Conservation (phyloP, 75 land plant species). For the Adiantum capillusveneris region DNA sequence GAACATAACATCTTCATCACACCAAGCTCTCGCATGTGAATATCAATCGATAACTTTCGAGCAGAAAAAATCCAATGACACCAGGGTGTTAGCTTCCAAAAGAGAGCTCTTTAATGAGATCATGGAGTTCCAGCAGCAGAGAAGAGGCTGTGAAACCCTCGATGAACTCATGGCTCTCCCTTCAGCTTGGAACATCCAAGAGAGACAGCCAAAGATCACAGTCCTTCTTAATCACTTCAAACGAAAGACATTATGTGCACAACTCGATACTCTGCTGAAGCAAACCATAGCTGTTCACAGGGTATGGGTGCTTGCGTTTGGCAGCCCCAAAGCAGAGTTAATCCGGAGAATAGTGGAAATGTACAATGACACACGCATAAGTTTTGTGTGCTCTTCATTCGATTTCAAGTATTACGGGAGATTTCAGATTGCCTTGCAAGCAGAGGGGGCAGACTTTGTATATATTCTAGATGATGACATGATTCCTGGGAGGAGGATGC, state of each 20-base stretch:
- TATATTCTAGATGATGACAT: constrained; percentile 95
- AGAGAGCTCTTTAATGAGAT: constrained; percentile 70
- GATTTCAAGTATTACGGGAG: constrained; percentile 98
- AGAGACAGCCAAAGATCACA: constrained; percentile 58
- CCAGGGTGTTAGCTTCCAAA: constrained; percentile 65
- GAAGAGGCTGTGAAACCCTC: constrained; percentile 70
- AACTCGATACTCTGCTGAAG: constrained; percentile 67
- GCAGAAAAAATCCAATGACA: constrained; percentile 86
- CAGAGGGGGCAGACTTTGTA: constrained; percentile 69
- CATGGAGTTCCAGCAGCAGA: constrained; percentile 50
- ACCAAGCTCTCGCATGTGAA: constrained; percentile 40
- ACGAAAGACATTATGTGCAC: constrained; percentile 87
- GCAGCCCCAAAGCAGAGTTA: constrained; percentile 62
- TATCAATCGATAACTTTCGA: constrained; percentile 62
- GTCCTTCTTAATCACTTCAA: constrained; percentile 94
- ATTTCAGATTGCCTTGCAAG: constrained; percentile 93
- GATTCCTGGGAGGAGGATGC: constrained; percentile 86
- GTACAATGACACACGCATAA: constrained; percentile 76
- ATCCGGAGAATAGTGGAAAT: constrained; percentile 63
- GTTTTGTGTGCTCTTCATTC: constrained; percentile 76
- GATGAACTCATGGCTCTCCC: constrained; percentile 73
- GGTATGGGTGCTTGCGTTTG: constrained; percentile 94
- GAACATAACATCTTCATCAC: background rate
- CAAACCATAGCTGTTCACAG: constrained; percentile 86
- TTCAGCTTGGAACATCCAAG: constrained; percentile 50